phyloP scores from a whole-genome alignment of 257 asterid species.

The Petrea volubilis region DNA sequence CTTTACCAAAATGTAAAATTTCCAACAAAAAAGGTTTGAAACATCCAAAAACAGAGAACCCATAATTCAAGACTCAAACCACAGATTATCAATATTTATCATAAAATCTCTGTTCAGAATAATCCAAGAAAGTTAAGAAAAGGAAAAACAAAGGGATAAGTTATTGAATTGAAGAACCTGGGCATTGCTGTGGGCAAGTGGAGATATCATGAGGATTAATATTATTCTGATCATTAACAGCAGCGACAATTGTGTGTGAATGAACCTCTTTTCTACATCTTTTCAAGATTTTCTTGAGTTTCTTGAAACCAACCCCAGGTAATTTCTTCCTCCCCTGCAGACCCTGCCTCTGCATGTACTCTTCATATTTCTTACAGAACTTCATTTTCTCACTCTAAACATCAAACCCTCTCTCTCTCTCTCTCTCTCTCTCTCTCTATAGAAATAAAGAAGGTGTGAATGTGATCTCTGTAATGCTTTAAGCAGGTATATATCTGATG shows the following conservation, averaged over 20 bases:
- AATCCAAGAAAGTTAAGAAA: not conserved
- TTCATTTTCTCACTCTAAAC: conserved; percentile 45
- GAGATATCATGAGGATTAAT: conserved; percentile 16
- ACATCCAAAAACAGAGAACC: not conserved
- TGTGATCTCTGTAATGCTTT: not conserved
- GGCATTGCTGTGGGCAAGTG: conserved; percentile 68
- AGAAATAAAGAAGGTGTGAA: not conserved
- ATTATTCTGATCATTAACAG: not conserved
- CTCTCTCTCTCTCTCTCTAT: not conserved
- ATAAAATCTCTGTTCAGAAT: not conserved
- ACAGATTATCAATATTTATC: not conserved
- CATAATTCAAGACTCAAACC: no score
- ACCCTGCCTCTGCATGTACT: conserved; percentile 70
- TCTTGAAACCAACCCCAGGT: conserved; percentile 83
- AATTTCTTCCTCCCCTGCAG: conserved; percentile 49
- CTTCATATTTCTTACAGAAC: conserved; percentile 92
- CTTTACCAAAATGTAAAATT: not conserved
- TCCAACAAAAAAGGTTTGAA: not conserved
- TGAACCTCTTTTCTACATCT: conserved; percentile 51
- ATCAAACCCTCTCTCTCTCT: not conserved
- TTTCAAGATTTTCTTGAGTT: conserved; percentile 82
- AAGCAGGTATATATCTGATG: not conserved
- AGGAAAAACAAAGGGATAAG: not conserved
- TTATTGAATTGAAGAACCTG: conserved; percentile 38
- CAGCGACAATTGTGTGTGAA: not conserved